Base-by-base conservation (phyloP, 495 filamentous ascomycete genomes). In the Neurospora tetraspora region DNA sequence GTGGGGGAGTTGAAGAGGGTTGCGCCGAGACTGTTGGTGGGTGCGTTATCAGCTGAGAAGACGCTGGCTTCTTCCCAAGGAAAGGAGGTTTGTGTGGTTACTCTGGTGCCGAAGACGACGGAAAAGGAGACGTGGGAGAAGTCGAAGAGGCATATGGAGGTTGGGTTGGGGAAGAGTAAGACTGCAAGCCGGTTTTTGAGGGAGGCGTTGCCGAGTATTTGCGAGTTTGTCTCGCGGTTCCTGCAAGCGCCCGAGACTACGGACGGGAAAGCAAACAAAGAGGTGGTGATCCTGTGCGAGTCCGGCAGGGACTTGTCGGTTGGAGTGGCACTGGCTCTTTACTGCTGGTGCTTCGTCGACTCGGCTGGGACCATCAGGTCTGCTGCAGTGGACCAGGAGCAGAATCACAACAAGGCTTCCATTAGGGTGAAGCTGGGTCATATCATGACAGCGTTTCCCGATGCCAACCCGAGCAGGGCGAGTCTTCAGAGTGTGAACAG, bases 401-500 rank as follows among this genome's bases (percentile, higher is more conserved):
- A 80, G 43, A 72, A 79, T 5, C 86, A 93, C 59, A 87, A 88
- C 80, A 98, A 98, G 80, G 83, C 83, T n/a, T 85, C 90, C 68
- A 93, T 98, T 76, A 88, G 91, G 70, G 88, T 90, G 70, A 86
- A 90, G 70, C 84, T 97, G 18, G 90, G 91, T 9, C 92, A 90
- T 85, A 92, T 98, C 70, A 90, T 92, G 73, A 89, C 87, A 18
- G 88, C 89, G 0, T 86, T 89, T 74, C 90, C 91, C 27, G 90
- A 91, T 73, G 90, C 90, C 18, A 96, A 96, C 78, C 94, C 94
- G 0, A 91, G 89, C 73, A 85, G 95, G 47, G 86, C 90, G 38
- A 97, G 93, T 1, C 81, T 98, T 69, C 92, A 97, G 79, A 91
- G 90, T 71, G 89, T 98, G 45, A 97, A 98, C 81, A 90, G 91